Base-by-base conservation (phyloP, 2,329 filamentous ascomycete species). In the Paracorniculantispora psalliotae region DNA sequence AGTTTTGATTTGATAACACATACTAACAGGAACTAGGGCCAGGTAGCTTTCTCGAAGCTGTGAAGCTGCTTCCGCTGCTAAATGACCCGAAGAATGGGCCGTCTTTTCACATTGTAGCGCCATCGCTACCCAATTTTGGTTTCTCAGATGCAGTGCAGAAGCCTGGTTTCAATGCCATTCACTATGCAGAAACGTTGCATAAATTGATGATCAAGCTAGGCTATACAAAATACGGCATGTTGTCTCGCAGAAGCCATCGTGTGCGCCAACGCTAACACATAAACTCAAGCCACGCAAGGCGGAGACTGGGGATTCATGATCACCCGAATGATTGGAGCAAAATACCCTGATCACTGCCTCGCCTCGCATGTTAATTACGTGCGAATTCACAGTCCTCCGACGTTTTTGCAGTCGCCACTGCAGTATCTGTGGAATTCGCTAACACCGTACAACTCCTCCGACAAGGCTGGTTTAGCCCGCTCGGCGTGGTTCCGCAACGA, bases 301-400 rank as follows among this genome's bases (percentile, higher is more conserved):
- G 87, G 87, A 21, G 86, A 90, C 66, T 89, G 85, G 86, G 87
- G 86, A 21, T 83, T 80, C 67, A 79, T 79, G 64, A 81, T 90
- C 63, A 85, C 84, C 5, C 79, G 87, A 2, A 71, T 77, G 7
- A 81, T 91, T 62, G 82, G 81, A 0, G 69, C 80, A 9, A 70
- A 81, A 1, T 87, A 84, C 62, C 84, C 85, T 0, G 62, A 79
- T 81, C 63, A 85, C 84, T 33, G 80, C 78, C 51, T 68, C 7
- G 66, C 67, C 15, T 66, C 64, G 3, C 67, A 69, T 56, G 12
- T 65, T 3, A 88, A 90, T 68, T 75, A 87, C 63, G 88, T 90
- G 69, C 72, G 78, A 61, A 74, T 82, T 58, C 67, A 66, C 8
- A 19, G n/a, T 9, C 13, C 77, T 67, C 1, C 74, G 80, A 0